Conservation (phyloP, 2,329 filamentous ascomycete genomes). For the Colletotrichum sp. region DNA sequence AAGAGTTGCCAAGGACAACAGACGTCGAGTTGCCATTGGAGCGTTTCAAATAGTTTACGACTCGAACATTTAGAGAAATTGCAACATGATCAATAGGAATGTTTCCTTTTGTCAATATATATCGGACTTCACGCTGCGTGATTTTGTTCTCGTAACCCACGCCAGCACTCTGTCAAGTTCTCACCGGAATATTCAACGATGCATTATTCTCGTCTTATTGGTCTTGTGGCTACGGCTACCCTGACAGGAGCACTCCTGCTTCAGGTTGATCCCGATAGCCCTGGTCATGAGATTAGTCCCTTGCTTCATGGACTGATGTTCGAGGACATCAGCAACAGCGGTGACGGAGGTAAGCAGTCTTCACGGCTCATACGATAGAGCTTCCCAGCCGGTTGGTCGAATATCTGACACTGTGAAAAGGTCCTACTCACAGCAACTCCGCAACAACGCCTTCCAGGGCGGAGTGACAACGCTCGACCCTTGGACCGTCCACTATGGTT, state of each 20-base stretch:
- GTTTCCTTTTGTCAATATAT: rapidly evolving
- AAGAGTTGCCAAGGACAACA: neutral
- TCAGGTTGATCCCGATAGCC: neutral
- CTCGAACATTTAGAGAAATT: neutral
- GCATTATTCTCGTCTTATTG: neutral
- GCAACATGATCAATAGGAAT: rapidly evolving
- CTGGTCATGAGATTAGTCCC: neutral
- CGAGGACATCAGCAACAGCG: neutral
- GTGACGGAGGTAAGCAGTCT: neutral
- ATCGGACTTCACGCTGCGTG: no score
- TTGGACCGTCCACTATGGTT: neutral
- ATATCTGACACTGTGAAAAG: neutral
- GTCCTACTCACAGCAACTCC: neutral
- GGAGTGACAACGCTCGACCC: neutral
- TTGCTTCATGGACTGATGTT: neutral
- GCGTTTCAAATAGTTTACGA: neutral
- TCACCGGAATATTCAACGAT: neutral
- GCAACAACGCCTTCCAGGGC: neutral
- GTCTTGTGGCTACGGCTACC: neutral
- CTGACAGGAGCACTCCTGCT: neutral
- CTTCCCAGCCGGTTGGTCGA: neutral
- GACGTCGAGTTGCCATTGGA: neutral
- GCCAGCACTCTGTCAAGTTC: neutral
- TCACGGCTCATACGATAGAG: rapidly evolving
- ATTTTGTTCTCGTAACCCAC: neutral